Base-by-base conservation (phyloP, 2,329 filamentous ascomycete species). In the Biscogniauxia marginata region DNA sequence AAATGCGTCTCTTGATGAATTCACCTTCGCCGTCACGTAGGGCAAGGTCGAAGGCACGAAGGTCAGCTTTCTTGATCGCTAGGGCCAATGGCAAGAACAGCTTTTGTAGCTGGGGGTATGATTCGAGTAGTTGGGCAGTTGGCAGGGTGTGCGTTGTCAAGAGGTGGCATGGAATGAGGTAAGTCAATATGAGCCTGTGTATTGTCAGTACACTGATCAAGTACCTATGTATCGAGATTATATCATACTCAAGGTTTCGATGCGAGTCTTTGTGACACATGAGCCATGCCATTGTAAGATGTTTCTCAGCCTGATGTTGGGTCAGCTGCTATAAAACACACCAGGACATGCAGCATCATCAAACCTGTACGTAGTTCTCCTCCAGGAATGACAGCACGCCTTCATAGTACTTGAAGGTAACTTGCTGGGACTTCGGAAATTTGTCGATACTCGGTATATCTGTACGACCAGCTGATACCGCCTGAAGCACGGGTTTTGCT, bases 371-470 rank as follows among this genome's bases (percentile, higher is more conserved):
- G 67, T 99, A 99, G 69, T 97, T 91, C 71, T 99, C 96, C 60
- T 98, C 93, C 4, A 99, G 75, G 70, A 99, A 99, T 56, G 87
- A 84, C n/a, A 99, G 84, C 4, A 99, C 90, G 9, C 95, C 95
- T 63, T 93, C 85, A 70, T 97, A 98, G 75, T 97, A 99, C 70
- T 92, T 93, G 77, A 96, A 99, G 0, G 93, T 97, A 44, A 97
- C 93, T 61, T 91, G 86, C 68, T 99, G 95, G 3, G 93, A 88
- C 69, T 88, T 91, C 1, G 95, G 93, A 66, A 96, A 99, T 13
- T 83, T 79, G 16, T 88, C 82, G 24, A 97, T 79, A 0, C 84
- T 78, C 0, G 95, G 95, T 77, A 99, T 88, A 66, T 99, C 93
- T 46, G 84, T 83, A 58, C 79, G 77, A 53, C 89, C 88, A 11